These are phyloP conservation scores for Malassezia equina DNA, from an alignment of 1,284 basidiomycete species.

Conservation along the genomic window DNA sequence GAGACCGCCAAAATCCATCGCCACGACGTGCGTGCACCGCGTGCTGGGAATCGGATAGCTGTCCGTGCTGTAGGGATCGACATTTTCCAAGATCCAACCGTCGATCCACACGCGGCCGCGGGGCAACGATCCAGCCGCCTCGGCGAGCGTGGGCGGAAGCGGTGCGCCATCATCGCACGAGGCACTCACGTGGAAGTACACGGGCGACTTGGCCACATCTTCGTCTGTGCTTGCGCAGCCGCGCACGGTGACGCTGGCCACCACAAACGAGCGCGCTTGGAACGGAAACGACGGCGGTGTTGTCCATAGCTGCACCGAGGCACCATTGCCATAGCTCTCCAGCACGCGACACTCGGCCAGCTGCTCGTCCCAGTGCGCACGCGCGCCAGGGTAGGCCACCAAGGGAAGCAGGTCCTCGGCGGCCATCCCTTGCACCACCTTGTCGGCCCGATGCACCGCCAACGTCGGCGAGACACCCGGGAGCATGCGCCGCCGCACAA, in stretches of 20 bases:
- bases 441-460: constrained; percentile 76
- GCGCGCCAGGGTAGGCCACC: constrained; percentile 57
- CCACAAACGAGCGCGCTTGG: constrained; percentile 73
- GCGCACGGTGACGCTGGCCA: constrained; percentile 63
- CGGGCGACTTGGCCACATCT: constrained; percentile 34
- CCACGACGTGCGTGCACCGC: constrained; percentile 73
- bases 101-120: constrained; percentile 76
- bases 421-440: constrained; percentile 85
- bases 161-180: constrained; percentile 60
- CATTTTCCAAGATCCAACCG: constrained; percentile 90
- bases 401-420: constrained; percentile 73
- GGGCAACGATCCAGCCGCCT: constrained; percentile 52
- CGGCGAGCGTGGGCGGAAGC: constrained; percentile 51
- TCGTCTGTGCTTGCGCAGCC: background rate
- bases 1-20: constrained; percentile 79
- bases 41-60: constrained; percentile 92
- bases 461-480: constrained; percentile 69
- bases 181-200: constrained; percentile 49
- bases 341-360: constrained; percentile 63
- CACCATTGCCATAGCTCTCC: constrained; percentile 70
- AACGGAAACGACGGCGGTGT: constrained; percentile 75
- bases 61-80: constrained; percentile 91
- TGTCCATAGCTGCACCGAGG: constrained; percentile 52
- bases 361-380: constrained; percentile 73
- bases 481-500: constrained; percentile 65